These are phyloP conservation scores for Nakataea oryzae DNA, from an alignment of 2,329 filamentous ascomycete species.

Conservation along the genomic window DNA sequence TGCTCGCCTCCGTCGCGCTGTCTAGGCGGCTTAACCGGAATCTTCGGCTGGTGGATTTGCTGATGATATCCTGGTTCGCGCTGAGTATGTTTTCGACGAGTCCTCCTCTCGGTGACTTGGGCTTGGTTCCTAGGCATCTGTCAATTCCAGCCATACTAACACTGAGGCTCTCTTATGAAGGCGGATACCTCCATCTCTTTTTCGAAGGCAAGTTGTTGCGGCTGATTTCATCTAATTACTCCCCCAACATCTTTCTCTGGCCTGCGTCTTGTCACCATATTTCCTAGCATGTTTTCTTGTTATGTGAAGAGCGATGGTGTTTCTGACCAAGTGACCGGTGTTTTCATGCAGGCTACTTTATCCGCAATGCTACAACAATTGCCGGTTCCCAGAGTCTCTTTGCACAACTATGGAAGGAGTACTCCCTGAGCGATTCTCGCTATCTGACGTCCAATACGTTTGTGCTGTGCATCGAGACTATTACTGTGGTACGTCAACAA, in stretches of 20 bases:
- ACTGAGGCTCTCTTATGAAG: slow-evolving; percentile 20
- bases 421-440: slow-evolving; percentile 74
- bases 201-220: slow-evolving; percentile 55
- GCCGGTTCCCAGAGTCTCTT: slow-evolving; percentile 61
- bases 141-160: neutral
- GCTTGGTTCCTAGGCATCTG: neutral
- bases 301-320: neutral
- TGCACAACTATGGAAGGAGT: slow-evolving; percentile 89
- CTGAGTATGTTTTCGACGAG: slow-evolving; percentile 29
- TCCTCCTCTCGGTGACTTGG: neutral
- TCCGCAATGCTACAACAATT: slow-evolving; percentile 56
- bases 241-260: neutral
- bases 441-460: slow-evolving; percentile 76
- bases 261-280: neutral
- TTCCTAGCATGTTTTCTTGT: neutral
- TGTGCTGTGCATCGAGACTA: slow-evolving; percentile 76
- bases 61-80: slow-evolving; percentile 41
- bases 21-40: slow-evolving; percentile 19
- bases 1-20: slow-evolving; percentile 20
- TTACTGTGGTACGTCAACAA: slow-evolving; percentile 55
- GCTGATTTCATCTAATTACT: neutral
- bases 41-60: slow-evolving; percentile 27
- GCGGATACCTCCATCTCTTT: slow-evolving; percentile 62
- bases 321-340: neutral
- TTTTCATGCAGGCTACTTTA: slow-evolving; percentile 55